Base-by-base conservation (phyloP, 345 rosid species). In the Theobroma cacao region DNA sequence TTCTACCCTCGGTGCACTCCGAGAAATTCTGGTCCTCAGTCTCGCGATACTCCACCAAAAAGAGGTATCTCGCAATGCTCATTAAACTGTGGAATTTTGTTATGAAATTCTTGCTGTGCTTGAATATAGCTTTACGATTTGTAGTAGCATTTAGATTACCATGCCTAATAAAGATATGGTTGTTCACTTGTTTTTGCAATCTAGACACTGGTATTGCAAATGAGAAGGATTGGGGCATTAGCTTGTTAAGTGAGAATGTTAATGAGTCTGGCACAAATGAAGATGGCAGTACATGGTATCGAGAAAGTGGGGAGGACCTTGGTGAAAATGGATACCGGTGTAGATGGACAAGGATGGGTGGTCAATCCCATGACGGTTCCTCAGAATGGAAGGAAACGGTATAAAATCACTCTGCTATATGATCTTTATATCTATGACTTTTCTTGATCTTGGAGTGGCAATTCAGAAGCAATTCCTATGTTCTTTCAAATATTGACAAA, bases 281-380 rank as follows among this genome's bases (percentile, higher is more conserved):
- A 78, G 99, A 93, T 86, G 97, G 95, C 43, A 89, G 95, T 85
- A 89, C 87, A 78, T 96, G 99, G 99, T 87, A 88, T 73, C 87
- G 92, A 77, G 97, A 96, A 83, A 91, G 97, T 41, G 97, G 98
- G 80, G 97, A 91, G 82, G 98, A 96, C 73, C 76, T 87, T 56
- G 92, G 91, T 20, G 91, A 92, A 48, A 93, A 94, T 83, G 99
- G 99, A 62, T 93, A 88, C 86, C 87, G 97, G 79, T 93, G 99
- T 88, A 89, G 98, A 84, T 92, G 99, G 99, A 78, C 97, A 34
- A 92, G 91, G 85, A 96, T 96, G 99, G 99, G 99, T 2, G 98
- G 98, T 77, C 91, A 59, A 40, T 91, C 94, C 63, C 84, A 85
- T 78, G 99, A 92, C 69, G 89, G 84, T 78, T 89, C 93, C 72